Percentiles rank a stretch among this genome's conserved stretches.
These are phyloP conservation scores for Hyparrhenia diplandra DNA, from an alignment of 176 grass and related monocot species.

Conservation along the genomic window DNA sequence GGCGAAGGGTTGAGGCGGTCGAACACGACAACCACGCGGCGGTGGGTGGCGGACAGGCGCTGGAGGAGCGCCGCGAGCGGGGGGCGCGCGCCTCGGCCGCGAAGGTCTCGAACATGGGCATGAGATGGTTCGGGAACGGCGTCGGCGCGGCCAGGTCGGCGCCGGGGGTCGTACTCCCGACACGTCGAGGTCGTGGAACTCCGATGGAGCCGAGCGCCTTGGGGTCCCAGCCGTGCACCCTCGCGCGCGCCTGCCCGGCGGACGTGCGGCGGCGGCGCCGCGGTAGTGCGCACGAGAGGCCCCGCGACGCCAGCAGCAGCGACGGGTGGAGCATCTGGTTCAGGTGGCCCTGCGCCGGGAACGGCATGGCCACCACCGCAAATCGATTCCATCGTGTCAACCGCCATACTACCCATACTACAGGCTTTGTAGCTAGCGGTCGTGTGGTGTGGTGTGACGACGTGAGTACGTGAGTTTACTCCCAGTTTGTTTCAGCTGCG, in stretches of 20 bases:
- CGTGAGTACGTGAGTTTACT: not conserved
- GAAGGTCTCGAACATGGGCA: constrained; percentile 33
- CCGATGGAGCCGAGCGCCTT: constrained; percentile 5
- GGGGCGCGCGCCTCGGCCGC: not conserved
- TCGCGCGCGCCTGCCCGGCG: constrained; percentile 36
- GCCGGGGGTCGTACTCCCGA: constrained; percentile 31
- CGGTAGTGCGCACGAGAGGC: constrained; percentile 60
- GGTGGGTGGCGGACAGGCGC: constrained; percentile 7
- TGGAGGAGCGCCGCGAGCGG: constrained; percentile 25
- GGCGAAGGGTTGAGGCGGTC: constrained; percentile 36
- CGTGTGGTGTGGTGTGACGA: too few relatives aligned
- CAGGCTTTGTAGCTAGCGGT: not conserved
- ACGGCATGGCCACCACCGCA: constrained; percentile 53
- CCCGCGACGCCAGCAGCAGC: constrained; percentile 35
- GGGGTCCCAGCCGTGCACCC: constrained; percentile 33
- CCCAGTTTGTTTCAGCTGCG: not conserved
- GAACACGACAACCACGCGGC: constrained; percentile 39
- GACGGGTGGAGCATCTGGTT: constrained; percentile 65
- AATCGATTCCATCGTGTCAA: constrained; percentile 2
- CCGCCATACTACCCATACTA: not conserved
- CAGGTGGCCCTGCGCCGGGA: constrained; percentile 64
- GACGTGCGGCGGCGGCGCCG: constrained; percentile 42
- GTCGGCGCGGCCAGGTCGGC: constrained; percentile 6
- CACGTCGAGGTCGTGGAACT: constrained; percentile 48
- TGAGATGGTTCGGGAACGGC: constrained; percentile 48